Evolutionary conservation across 1,139 yeast genomes (phyloP).

Genomic region (Taphrina communis): DNA sequence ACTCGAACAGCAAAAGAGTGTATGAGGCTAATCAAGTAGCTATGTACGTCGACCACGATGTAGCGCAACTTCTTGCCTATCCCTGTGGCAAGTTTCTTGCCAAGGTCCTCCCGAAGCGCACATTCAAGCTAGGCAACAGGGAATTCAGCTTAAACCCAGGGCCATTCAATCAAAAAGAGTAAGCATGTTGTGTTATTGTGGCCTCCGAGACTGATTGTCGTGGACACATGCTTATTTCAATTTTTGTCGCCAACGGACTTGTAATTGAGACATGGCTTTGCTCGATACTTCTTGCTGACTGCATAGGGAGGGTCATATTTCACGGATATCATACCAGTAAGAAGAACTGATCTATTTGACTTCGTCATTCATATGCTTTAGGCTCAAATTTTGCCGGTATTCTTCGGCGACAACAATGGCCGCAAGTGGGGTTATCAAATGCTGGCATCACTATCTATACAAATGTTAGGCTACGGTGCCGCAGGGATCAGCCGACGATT

Average conservation of each 20-base stretch:
- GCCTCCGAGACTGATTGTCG: not conserved
- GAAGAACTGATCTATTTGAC: too few species aligned
- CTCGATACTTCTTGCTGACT: not conserved
- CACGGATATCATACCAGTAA: constrained; percentile 19
- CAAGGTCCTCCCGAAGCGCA: constrained; percentile 58
- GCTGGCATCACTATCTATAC: constrained; percentile 55
- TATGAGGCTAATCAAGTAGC: constrained; percentile 54
- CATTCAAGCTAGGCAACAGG: constrained; percentile 54
- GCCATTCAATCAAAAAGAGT: constrained; percentile 72
- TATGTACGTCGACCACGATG: constrained; percentile 61
- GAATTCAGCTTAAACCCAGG: constrained; percentile 61
- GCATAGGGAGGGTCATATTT: constrained; percentile 4
- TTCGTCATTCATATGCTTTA: not conserved
- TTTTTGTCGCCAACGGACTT: constrained; percentile 45
- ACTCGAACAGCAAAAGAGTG: constrained; percentile 61
- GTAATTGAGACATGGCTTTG: not conserved
- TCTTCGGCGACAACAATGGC: constrained; percentile 58
- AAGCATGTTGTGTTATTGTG: constrained; percentile 47
- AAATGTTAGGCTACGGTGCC: constrained; percentile 65
- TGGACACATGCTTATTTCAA: constrained; percentile 46
- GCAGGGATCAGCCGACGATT: constrained; percentile 66
- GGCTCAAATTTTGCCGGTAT: constrained; percentile 50
- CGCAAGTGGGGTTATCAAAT: constrained; percentile 58
- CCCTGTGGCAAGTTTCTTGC: constrained; percentile 57
- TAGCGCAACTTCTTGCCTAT: constrained; percentile 59